These are phyloP conservation scores for Naegleria lovaniensis DNA, from an alignment of 208 protist species.

Conservation along the genomic window DNA sequence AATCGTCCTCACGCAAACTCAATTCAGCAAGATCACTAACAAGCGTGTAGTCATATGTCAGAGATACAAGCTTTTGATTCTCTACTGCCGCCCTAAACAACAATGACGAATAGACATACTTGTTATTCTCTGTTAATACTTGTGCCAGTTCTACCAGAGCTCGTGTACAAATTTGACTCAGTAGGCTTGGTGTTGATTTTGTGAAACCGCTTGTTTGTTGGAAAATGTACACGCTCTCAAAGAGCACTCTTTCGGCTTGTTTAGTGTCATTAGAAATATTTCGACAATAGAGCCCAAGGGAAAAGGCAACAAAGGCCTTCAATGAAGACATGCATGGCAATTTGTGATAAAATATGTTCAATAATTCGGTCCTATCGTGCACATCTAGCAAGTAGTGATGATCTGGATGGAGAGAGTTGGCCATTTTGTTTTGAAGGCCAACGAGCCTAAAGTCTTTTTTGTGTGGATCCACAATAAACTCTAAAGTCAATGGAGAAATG, in stretches of 20 bases:
- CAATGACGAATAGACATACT: neutral
- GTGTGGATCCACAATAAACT: neutral
- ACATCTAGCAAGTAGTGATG: neutral
- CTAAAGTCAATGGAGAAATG: neutral
- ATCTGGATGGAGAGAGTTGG: neutral
- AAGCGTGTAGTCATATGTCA: neutral
- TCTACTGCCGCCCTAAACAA: neutral
- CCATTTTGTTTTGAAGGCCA: neutral
- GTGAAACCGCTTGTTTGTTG: neutral
- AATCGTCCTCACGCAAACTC: conserved; percentile 4
- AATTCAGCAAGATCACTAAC: neutral
- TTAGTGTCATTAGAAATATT: neutral
- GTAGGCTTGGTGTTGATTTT: neutral
- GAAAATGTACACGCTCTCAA: conserved; percentile 5
- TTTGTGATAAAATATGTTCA: neutral
- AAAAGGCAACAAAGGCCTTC: neutral
- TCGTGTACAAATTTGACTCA: neutral
- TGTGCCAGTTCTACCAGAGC: neutral
- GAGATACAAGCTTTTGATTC: neutral
- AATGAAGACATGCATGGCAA: neutral
- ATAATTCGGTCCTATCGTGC: neutral
- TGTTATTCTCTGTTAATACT: neutral
- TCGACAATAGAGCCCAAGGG: neutral
- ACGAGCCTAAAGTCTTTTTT: neutral
- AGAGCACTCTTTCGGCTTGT: neutral